Evolutionary conservation across 225 moss, liverwort and hornwort species (phyloP).

Genomic region (Marchantia paleacea): DNA sequence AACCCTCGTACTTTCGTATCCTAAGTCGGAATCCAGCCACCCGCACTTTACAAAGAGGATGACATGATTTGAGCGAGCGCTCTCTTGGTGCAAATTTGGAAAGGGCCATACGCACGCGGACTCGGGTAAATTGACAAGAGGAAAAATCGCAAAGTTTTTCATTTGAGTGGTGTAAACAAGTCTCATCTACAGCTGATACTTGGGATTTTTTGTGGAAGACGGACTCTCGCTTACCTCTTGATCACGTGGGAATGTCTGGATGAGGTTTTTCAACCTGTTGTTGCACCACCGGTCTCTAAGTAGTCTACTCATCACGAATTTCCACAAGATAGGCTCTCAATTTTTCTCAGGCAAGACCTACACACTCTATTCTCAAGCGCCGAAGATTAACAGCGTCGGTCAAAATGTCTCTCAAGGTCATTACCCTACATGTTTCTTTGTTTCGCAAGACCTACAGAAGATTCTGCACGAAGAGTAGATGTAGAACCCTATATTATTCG

Average conservation of each 20-base stretch:
- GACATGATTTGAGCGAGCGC: too few relatives aligned
- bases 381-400: too few relatives aligned
- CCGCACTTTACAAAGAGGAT: too few relatives aligned
- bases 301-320: background rate
- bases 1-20: too few relatives aligned
- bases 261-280: background rate
- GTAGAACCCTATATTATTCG: background rate
- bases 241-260: conserved; percentile 5
- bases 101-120: too few relatives aligned
- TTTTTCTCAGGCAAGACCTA: background rate
- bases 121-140: too few relatives aligned
- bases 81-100: too few relatives aligned
- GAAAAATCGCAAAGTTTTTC: too few relatives aligned
- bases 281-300: too few relatives aligned
- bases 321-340: background rate
- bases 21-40: too few relatives aligned
- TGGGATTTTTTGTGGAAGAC: conserved; percentile 1
- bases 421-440: too few relatives aligned
- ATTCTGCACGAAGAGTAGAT: background rate
- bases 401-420: too few relatives aligned
- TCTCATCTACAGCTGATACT: conserved; percentile 5
- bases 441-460: background rate
- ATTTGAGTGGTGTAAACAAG: background rate
- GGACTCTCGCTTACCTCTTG: conserved; percentile 4
- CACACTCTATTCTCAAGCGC: background rate